Conservation (phyloP, 2,329 filamentous ascomycete genomes). For the Cercospora sp. region DNA sequence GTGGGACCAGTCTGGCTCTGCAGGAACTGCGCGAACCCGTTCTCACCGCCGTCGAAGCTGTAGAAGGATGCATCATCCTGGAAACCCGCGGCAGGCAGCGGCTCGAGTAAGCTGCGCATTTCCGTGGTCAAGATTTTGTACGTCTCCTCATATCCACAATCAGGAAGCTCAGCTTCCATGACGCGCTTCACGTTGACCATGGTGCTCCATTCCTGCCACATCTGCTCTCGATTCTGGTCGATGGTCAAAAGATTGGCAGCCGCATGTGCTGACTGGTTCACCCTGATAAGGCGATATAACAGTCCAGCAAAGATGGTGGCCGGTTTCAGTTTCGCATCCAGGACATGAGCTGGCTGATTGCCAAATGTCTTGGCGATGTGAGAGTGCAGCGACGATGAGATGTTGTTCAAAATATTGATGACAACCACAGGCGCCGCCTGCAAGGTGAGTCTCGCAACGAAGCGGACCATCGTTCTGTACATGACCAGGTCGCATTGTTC, state of each 20-base stretch:
- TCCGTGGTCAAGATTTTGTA: constrained; percentile 59
- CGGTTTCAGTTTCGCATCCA: constrained; percentile 82
- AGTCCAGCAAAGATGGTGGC: constrained; percentile 86
- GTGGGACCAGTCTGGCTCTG: constrained; percentile 36
- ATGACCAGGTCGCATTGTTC: constrained; percentile 92
- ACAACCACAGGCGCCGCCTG: constrained; percentile 89
- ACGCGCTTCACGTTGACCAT: constrained; percentile 59
- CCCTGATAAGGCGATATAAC: constrained; percentile 80
- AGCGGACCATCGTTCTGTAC: constrained; percentile 95
- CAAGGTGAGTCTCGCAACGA: constrained; percentile 82
- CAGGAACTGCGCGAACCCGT: constrained; percentile 45
- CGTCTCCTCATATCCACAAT: constrained; percentile 57
- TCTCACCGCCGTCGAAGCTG: constrained; percentile 46
- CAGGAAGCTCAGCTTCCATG: constrained; percentile 58
- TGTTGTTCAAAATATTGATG: constrained; percentile 80
- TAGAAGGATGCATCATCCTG: constrained; percentile 44
- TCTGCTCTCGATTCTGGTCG: constrained; percentile 84
- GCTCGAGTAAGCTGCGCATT: constrained; percentile 69
- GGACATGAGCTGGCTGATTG: constrained; percentile 79
- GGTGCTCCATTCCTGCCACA: constrained; percentile 88
- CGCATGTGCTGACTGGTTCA: constrained; percentile 91
- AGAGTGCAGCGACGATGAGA: constrained; percentile 75
- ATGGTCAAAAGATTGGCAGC: constrained; percentile 90
- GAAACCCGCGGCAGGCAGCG: constrained; percentile 53
- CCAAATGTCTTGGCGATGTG: constrained; percentile 86